Percentiles rank a stretch among this genome's conserved stretches.
phyloP scores from a whole-genome alignment of 2,329 filamentous ascomycete genomes.

The Colletotrichum navitas region DNA sequence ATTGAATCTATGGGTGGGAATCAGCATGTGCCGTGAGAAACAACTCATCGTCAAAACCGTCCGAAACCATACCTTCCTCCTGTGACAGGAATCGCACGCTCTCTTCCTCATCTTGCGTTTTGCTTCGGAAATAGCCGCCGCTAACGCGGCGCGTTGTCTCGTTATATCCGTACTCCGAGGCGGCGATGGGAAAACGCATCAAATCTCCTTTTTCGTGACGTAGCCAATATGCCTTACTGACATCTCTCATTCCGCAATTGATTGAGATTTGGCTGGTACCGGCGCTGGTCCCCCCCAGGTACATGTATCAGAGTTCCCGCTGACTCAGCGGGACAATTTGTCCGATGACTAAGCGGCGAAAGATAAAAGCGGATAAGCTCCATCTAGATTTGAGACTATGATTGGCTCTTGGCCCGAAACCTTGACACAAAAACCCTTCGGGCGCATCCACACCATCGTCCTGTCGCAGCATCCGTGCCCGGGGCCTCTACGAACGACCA shows the following conservation, averaged over 20 bases:
- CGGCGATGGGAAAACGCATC: not conserved
- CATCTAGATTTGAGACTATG: not conserved
- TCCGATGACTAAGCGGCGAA: not conserved
- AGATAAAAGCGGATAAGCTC: not conserved
- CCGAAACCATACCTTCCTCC: conserved; percentile 57
- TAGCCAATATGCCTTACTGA: conserved; percentile 1
- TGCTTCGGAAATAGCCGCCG: conserved; percentile 24
- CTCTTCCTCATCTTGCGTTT: conserved; percentile 46
- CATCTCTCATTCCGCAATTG: conserved; percentile 4
- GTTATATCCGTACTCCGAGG: not conserved
- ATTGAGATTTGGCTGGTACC: conserved; percentile 7
- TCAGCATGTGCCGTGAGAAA: conserved; percentile 25
- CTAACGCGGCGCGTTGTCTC: conserved; percentile 19
- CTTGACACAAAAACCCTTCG: conserved; percentile 23
- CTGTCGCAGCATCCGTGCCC: conserved; percentile 4
- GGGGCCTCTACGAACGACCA: conserved; percentile 25
- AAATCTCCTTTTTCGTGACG: conserved; percentile 1
- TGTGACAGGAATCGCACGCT: conserved; percentile 64
- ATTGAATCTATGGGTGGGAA: conserved; percentile 59
- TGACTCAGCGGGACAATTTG: conserved; percentile 13
- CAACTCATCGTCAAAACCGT: not conserved
- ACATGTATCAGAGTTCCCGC: conserved; percentile 30
- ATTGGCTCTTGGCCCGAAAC: conserved; percentile 14
- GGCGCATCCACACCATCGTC: conserved; percentile 9
- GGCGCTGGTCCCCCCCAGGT: conserved; percentile 26